These are phyloP conservation scores for Penicillium ochrochloron DNA, from an alignment of 495 filamentous ascomycete species.

Conservation along the genomic window DNA sequence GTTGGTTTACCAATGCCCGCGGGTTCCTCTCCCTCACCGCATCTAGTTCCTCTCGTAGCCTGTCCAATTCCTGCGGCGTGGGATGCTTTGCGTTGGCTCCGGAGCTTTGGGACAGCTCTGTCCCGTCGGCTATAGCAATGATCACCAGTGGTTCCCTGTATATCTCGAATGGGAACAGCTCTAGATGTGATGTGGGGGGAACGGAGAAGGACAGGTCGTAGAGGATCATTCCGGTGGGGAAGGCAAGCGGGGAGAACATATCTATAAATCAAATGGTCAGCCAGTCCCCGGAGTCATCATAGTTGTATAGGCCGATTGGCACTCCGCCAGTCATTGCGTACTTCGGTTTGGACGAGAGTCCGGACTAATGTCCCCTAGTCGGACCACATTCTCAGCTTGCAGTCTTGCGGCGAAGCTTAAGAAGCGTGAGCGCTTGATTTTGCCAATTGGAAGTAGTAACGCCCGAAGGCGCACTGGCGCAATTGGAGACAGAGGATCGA, in stretches of 20 bases:
- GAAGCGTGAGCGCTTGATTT: constrained; percentile 82
- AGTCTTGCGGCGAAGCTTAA: constrained; percentile 76
- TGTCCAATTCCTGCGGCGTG: constrained; percentile 56
- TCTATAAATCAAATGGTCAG: constrained; percentile 59
- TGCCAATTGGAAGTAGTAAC: constrained; percentile 82
- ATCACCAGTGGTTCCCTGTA: constrained; percentile 80
- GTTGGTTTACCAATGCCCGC: constrained; percentile 74
- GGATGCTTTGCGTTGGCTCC: constrained; percentile 34
- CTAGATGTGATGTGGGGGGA: constrained; percentile 74
- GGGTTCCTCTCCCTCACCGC: constrained; percentile 64
- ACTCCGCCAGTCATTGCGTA: constrained; percentile 48
- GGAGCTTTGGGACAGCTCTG: constrained; percentile 54
- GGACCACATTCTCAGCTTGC: constrained; percentile 78
- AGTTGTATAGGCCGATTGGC: neutral
- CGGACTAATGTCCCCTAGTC: constrained; percentile 87
- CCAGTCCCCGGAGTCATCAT: neutral
- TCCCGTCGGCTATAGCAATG: constrained; percentile 77
- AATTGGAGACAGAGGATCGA: constrained; percentile 84
- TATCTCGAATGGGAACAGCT: constrained; percentile 82
- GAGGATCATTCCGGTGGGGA: constrained; percentile 84
- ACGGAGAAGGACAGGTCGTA: constrained; percentile 86
- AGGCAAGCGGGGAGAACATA: constrained; percentile 94
- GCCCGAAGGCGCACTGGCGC: constrained; percentile 87
- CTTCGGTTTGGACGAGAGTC: constrained; percentile 87
- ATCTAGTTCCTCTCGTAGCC: constrained; percentile 69